phyloP scores from a whole-genome alignment of 139 green algal genomes.

The Desmodesmus armatus region DNA sequence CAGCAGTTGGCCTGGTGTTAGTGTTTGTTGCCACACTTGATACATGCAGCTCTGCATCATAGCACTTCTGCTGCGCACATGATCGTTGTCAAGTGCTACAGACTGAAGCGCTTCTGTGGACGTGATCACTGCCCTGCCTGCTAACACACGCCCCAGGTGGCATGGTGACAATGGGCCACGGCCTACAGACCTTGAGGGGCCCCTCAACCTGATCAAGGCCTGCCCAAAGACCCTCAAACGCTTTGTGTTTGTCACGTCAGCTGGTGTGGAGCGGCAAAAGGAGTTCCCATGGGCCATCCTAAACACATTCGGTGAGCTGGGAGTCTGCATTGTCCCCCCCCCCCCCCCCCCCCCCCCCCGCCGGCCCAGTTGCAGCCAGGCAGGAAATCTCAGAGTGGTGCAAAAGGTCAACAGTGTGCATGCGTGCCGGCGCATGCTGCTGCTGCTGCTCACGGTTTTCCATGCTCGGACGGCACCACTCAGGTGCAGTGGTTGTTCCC shows the following conservation, averaged over 20 bases:
- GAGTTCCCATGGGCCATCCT: conserved; percentile 87
- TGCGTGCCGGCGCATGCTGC: neutral
- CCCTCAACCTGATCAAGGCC: conserved; percentile 82
- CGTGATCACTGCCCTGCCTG: neutral
- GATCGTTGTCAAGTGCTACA: neutral
- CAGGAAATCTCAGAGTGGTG: too few relatives aligned
- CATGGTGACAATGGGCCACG: conserved; percentile 86
- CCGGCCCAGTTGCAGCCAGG: too few relatives aligned
- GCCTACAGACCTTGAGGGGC: conserved; percentile 79
- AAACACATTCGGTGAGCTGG: conserved; percentile 88
- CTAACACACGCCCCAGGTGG: conserved; percentile 79
- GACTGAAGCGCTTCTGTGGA: neutral
- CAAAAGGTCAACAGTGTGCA: neutral
- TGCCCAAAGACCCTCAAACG: conserved; percentile 71
- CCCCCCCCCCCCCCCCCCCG: too few relatives aligned
- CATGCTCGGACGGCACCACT: neutral
- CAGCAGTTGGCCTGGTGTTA: too few relatives aligned
- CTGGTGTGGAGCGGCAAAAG: conserved; percentile 84
- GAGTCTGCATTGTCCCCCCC: too few relatives aligned
- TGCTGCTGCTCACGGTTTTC: too few relatives aligned
- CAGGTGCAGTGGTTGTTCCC: neutral
- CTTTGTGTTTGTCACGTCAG: conserved; percentile 89
- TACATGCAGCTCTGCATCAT: too few relatives aligned
- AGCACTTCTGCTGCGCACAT: too few relatives aligned
- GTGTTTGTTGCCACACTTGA: too few relatives aligned